Evolutionary conservation across 2,329 filamentous ascomycete genomes (phyloP).

Genomic region (Pseudophaeomoniella oleicola): DNA sequence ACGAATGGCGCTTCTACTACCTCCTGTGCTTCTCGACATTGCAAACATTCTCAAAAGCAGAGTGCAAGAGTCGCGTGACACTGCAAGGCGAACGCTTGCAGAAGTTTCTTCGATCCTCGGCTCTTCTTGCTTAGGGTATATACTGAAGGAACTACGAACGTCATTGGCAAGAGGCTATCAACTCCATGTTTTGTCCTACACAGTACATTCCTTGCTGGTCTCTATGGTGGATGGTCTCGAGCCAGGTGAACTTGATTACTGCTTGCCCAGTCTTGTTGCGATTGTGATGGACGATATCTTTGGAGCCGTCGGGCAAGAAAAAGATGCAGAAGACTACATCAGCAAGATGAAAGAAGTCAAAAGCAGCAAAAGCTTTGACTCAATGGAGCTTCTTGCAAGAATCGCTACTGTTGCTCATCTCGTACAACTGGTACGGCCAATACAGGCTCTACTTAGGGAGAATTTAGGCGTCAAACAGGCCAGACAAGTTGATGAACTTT

Average conservation of each 20-base stretch:
- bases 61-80: constrained; percentile 74
- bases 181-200: constrained; percentile 87
- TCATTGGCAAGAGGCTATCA: constrained; percentile 80
- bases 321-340: constrained; percentile 89
- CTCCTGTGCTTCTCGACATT: constrained; percentile 77
- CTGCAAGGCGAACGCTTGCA: constrained; percentile 74
- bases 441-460: constrained; percentile 66
- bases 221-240: constrained; percentile 56
- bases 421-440: constrained; percentile 59
- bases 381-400: constrained; percentile 82
- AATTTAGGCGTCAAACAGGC: constrained; percentile 72
- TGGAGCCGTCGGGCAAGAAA: constrained; percentile 80
- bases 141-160: constrained; percentile 78
- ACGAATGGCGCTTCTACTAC: constrained; percentile 59
- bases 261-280: constrained; percentile 59
- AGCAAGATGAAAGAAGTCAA: constrained; percentile 97
- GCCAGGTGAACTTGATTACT: constrained; percentile 81
- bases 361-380: constrained; percentile 95
- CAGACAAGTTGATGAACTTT: constrained; percentile 78
- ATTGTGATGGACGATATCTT: constrained; percentile 98
- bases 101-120: constrained; percentile 74
- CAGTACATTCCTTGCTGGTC: constrained; percentile 80
- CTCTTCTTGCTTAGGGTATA: constrained; percentile 71
- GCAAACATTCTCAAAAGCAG: constrained; percentile 86
- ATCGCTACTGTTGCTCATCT: constrained; percentile 63